Evolutionary conservation across 2,329 filamentous ascomycete species (phyloP).

Genomic region (Apiospora malaysiana): DNA sequence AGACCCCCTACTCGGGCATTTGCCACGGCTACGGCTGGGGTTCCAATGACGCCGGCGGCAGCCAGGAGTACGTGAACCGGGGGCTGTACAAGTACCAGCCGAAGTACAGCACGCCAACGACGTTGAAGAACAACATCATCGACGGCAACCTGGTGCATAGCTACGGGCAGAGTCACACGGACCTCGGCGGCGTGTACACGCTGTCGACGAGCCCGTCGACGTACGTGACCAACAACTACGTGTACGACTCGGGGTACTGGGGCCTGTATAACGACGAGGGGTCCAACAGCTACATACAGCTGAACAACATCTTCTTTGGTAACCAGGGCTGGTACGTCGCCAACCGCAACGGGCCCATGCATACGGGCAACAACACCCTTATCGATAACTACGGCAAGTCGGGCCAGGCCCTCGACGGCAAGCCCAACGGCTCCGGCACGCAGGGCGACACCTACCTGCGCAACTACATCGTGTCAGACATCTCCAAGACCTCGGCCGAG

Average conservation of each 20-base stretch:
- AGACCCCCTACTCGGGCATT: not conserved
- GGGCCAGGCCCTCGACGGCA: slow-evolving; percentile 7
- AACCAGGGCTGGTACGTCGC: slow-evolving; percentile 4
- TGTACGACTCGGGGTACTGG: slow-evolving; percentile 17
- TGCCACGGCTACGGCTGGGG: slow-evolving; percentile 18
- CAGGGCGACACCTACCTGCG: slow-evolving; percentile 11
- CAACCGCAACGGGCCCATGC: slow-evolving; percentile 12
- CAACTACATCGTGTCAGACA: slow-evolving; percentile 4
- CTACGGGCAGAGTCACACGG: slow-evolving; percentile 16
- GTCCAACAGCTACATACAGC: not conserved
- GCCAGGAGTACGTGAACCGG: slow-evolving; percentile 15
- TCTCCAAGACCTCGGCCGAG: slow-evolving; percentile 12
- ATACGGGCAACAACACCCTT: slow-evolving; percentile 19
- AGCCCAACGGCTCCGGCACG: slow-evolving; percentile 6
- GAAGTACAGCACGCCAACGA: slow-evolving; percentile 1
- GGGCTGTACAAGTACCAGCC: slow-evolving; percentile 20
- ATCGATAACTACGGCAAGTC: not conserved
- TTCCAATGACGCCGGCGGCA: slow-evolving; percentile 19
- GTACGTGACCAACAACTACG: slow-evolving; percentile 17
- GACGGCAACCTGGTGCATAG: slow-evolving; percentile 12
- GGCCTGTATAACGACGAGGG: slow-evolving; percentile 16
- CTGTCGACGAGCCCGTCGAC: slow-evolving; percentile 6
- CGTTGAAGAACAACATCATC: slow-evolving; percentile 6
- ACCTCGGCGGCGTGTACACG: slow-evolving; percentile 17
- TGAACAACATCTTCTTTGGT: slow-evolving; percentile 11